These are phyloP conservation scores for Exophiala sp. DNA, from an alignment of 2,329 filamentous ascomycete species.

Conservation along the genomic window DNA sequence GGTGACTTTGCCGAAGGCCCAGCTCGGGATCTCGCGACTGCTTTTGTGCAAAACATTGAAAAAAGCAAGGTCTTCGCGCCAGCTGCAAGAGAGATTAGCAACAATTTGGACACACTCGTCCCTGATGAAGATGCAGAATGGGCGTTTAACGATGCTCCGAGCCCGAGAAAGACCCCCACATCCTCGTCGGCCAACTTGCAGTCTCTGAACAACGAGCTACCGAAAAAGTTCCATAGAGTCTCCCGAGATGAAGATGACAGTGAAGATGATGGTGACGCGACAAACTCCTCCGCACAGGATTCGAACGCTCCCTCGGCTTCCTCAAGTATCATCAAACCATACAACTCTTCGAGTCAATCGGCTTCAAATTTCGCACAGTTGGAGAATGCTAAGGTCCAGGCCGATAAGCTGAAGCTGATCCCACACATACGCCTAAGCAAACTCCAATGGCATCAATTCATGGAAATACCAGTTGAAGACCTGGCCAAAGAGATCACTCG, in stretches of 20 bases:
- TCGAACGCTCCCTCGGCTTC: conserved; percentile 39
- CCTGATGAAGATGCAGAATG: conserved; percentile 92
- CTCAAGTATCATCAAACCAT: conserved; percentile 39
- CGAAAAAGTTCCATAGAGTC: conserved; percentile 34
- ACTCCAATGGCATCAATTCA: conserved; percentile 82
- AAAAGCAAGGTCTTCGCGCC: conserved; percentile 77
- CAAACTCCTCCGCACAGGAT: conserved; percentile 37
- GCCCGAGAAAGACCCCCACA: conserved; percentile 14
- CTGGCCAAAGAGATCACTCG: conserved; percentile 88
- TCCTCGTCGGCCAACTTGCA: conserved; percentile 13
- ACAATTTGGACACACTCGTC: conserved; percentile 68
- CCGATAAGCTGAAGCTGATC: conserved; percentile 66
- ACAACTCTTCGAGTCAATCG: conserved; percentile 41
- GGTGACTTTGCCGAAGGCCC: conserved; percentile 83
- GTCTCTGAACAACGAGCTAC: conserved; percentile 5
- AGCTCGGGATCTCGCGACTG: conserved; percentile 68
- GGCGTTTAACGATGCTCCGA: conserved; percentile 70
- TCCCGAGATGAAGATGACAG: conserved; percentile 34
- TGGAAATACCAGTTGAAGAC: conserved; percentile 78
- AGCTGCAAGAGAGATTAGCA: conserved; percentile 75
- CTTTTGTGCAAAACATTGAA: conserved; percentile 72
- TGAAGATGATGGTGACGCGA: conserved; percentile 20
- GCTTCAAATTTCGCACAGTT: conserved; percentile 48
- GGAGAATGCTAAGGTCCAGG: conserved; percentile 78
- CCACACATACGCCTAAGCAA: conserved; percentile 72